Evolutionary conservation across 306 rosid genomes (phyloP).

Genomic region (Vicia sativa): DNA sequence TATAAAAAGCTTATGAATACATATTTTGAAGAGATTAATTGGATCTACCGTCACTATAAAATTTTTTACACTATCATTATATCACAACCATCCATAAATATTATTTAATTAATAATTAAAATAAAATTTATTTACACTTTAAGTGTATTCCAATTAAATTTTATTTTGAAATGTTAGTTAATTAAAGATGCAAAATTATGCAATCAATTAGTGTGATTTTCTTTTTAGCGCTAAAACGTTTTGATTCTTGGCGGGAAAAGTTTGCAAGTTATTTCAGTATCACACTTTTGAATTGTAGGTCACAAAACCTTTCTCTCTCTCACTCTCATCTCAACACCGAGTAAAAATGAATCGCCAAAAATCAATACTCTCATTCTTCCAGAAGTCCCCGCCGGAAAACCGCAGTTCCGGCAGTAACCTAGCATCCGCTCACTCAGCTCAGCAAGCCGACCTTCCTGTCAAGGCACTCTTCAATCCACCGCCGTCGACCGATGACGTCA

Average conservation of each 20-base stretch:
- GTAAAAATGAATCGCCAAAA: constrained; percentile 79
- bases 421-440: constrained; percentile 36
- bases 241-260: background rate
- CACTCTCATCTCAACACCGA: background rate
- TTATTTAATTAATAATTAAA: too few relatives aligned
- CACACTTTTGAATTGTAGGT: background rate
- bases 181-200: background rate
- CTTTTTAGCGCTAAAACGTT: background rate
- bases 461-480: constrained; percentile 33
- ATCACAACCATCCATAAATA: too few relatives aligned
- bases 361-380: constrained; percentile 76
- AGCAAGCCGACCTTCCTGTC: constrained; percentile 28
- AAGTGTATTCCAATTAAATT: too few relatives aligned
- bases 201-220: too few relatives aligned
- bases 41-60: too few relatives aligned
- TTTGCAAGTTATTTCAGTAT: background rate
- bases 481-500: constrained; percentile 53
- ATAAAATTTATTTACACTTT: too few relatives aligned
- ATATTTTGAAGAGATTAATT: too few relatives aligned
- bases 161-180: too few relatives aligned
- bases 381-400: constrained; percentile 53
- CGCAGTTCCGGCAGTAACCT: constrained; percentile 38
- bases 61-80: too few relatives aligned
- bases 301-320: background rate
- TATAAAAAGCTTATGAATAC: too few relatives aligned